Conservation (phyloP, 257 asterid species). For the Nicotiana obtusifolia region DNA sequence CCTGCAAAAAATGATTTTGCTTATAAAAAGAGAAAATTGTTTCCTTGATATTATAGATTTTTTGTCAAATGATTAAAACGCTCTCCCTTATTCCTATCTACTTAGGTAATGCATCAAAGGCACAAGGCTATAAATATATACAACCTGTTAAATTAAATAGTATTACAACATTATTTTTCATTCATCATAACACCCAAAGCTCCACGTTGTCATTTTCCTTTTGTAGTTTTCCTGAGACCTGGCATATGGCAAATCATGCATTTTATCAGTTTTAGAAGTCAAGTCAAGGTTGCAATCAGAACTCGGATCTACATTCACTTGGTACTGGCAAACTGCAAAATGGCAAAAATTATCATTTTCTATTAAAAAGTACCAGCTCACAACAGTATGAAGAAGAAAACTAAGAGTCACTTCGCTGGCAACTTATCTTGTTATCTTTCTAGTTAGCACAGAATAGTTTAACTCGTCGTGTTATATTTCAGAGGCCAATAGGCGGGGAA, state of each 20-base stretch:
- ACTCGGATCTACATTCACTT: neutral
- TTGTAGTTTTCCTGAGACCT: neutral
- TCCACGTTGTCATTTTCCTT: neutral
- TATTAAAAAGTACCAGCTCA: neutral
- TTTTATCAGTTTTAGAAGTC: neutral
- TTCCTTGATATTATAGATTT: too few relatives aligned
- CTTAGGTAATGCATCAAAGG: neutral
- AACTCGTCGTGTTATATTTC: neutral
- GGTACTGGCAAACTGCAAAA: neutral
- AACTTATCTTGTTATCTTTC: neutral
- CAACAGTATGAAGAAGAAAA: constrained; percentile 6
- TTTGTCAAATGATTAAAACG: neutral
- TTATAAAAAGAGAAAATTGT: too few relatives aligned
- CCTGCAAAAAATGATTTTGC: neutral
- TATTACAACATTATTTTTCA: neutral
- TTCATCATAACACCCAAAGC: neutral
- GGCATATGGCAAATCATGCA: neutral
- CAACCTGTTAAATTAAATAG: neutral
- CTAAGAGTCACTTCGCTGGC: neutral
- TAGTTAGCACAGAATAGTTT: neutral
- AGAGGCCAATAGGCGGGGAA: neutral
- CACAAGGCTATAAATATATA: neutral
- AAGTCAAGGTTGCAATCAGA: neutral
- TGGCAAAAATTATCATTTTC: neutral
- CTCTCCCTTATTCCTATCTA: neutral